Evolutionary conservation across 2,329 filamentous ascomycete genomes (phyloP).

Genomic region (Sarocladiaceae sp.): DNA sequence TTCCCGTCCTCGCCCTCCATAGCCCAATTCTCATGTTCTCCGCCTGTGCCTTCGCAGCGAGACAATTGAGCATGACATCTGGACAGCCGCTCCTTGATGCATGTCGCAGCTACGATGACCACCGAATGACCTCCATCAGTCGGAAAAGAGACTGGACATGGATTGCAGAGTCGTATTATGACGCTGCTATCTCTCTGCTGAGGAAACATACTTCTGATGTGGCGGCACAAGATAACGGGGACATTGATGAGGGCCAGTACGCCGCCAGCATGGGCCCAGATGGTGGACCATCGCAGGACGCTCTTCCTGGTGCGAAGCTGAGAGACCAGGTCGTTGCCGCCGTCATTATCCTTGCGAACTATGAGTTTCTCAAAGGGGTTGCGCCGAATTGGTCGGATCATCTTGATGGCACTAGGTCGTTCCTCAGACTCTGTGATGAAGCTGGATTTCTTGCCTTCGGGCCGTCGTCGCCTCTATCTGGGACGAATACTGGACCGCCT

Average conservation of each 20-base stretch:
- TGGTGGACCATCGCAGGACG: background rate
- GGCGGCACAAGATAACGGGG: background rate
- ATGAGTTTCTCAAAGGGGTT: conserved; percentile 1
- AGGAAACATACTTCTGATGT: conserved; percentile 2
- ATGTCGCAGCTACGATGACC: background rate
- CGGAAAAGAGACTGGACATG: background rate
- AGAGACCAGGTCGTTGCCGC: background rate
- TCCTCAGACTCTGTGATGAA: conserved; percentile 2
- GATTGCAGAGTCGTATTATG: conserved; percentile 3
- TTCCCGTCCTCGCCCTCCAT: background rate
- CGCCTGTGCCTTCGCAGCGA: background rate
- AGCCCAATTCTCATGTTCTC: conserved; percentile 3
- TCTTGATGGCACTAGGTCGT: background rate
- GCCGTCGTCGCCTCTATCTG: background rate
- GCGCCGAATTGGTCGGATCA: conserved; percentile 5
- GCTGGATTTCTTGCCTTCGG: conserved; percentile 1
- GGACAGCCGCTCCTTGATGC: background rate
- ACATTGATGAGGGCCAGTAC: background rate
- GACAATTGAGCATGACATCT: conserved; percentile 1
- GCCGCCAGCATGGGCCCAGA: background rate
- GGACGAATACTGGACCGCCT: background rate
- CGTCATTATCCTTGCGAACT: conserved; percentile 3
- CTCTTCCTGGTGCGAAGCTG: background rate
- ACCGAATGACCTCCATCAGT: background rate
- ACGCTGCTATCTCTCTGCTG: background rate